Conservation (phyloP, 208 protist genomes). For the Lotmaria passim region DNA sequence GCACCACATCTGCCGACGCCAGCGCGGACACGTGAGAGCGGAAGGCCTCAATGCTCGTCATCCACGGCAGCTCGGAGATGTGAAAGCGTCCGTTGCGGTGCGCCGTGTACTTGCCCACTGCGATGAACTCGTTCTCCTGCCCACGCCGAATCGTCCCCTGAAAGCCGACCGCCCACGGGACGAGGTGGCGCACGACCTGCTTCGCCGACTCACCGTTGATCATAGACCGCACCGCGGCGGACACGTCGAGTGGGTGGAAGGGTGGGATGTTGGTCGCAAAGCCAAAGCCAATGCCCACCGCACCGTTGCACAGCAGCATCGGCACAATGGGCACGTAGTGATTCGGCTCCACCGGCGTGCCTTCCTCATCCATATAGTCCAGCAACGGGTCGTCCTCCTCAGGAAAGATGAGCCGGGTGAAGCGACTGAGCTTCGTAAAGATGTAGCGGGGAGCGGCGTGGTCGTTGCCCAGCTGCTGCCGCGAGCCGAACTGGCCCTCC, state of each 20-base stretch:
- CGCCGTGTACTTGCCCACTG: conserved; percentile 69
- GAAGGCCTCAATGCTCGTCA: conserved; percentile 78
- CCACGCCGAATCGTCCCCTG: conserved; percentile 84
- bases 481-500: conserved; percentile 99
- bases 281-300: conserved; percentile 99
- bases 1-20: conserved; percentile 76
- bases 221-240: conserved; percentile 86
- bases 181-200: conserved; percentile 73
- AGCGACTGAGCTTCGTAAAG: conserved; percentile 94
- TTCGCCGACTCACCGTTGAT: conserved; percentile 86
- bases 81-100: conserved; percentile 76
- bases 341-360: conserved; percentile 97
- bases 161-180: conserved; percentile 98
- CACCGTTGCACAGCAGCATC: conserved; percentile 99
- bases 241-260: conserved; percentile 97
- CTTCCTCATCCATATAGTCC: conserved; percentile 98
- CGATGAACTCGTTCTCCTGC: conserved; percentile 72
- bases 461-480: conserved; percentile 98
- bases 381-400: conserved; percentile 97
- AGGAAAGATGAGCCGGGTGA: conserved; percentile 97
- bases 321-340: conserved; percentile 99
- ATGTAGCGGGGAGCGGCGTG: conserved; percentile 96
- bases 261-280: conserved; percentile 94
- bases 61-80: conserved; percentile 77
- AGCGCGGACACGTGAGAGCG: conserved; percentile 75